A percentile compares a stretch with the other conserved stretches of the same genome.
These are phyloP conservation scores for Syzygium aqueum DNA, from an alignment of 345 rosid species.

Conservation along the genomic window DNA sequence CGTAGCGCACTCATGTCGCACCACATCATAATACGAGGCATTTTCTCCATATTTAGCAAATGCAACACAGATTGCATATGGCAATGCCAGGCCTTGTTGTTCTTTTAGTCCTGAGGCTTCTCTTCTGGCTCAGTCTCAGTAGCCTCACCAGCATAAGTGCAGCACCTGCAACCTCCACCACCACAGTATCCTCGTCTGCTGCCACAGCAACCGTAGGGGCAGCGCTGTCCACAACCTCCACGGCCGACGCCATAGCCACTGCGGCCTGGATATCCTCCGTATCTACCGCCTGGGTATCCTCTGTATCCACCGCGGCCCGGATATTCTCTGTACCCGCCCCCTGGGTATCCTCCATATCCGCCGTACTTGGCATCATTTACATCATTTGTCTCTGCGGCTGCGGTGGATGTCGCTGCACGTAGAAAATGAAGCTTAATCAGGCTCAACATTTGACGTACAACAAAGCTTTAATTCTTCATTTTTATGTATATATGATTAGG, in stretches of 20 bases:
- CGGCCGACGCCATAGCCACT: not conserved
- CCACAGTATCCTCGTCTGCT: not conserved
- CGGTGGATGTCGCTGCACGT: not conserved
- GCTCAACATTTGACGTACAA: not conserved
- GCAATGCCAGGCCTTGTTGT: not conserved
- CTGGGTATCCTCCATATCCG: not conserved
- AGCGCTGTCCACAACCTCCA: not conserved
- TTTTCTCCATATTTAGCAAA: not conserved
- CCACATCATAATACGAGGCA: not conserved
- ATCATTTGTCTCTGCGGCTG: not conserved
- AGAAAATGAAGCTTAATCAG: not conserved
- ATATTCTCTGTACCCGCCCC: not conserved
- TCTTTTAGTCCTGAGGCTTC: not conserved
- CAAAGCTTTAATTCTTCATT: not conserved
- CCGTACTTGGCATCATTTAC: conserved; percentile 1
- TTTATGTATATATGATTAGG: not conserved
- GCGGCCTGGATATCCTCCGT: not conserved
- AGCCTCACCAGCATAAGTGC: not conserved
- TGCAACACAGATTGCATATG: not conserved
- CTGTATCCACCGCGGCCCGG: not conserved
- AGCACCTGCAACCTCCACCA: not conserved
- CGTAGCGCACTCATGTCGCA: not conserved
- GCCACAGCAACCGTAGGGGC: not conserved
- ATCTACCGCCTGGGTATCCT: not conserved
- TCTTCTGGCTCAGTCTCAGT: not conserved